Base-by-base conservation (phyloP, 805 yeast genomes). In the Brettanomyces bruxellensis region DNA sequence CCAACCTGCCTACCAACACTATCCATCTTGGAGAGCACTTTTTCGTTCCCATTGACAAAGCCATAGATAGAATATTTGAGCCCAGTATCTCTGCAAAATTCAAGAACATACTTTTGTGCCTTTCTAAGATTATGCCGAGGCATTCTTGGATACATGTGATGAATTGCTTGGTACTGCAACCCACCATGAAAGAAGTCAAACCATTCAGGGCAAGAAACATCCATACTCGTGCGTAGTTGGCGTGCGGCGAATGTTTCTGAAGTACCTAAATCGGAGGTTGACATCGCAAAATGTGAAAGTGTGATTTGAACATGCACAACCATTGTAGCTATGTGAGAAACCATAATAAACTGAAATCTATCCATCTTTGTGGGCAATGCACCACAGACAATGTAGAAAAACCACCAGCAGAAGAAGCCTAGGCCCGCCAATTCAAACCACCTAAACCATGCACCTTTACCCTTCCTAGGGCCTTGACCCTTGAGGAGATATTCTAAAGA, bases 301-400 rank as follows among this genome's bases (percentile, higher is more conserved):
- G 95, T 86, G 64, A 88, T 88, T 61, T 89, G 96, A 32, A 88
- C 95, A 62, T 88, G 96, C n/a, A 88, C 91, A 36, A 90, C 73
- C 95, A 87, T 86, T 3, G 96, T 85, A 11, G 86, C 75, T 7
- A 86, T 59, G 56, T 88, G 95, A 38, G 90, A 81, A 5, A 86
- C 78, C 71, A 87, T 56, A 13, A 89, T 67, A 60, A 72, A 89
- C 49, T 66, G 64, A 53, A 83, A 69, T 49, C 84, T 70, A 45
- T 76, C 72, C 62, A 76, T 59, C 44, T 73, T 68, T 8, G 79
- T 75, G 14, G 78, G 75, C 25, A 88, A 64, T 2, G 70, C 49
- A 40, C 75, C 72, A 12, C 83, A 73, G 22, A 85, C 51, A 45
- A 78, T 58, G 59, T 86, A 88, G 60, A 84, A 85, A 62, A 79